Conservation (phyloP, 768 basidiomycete species). For the Lactifluus volemus region DNA sequence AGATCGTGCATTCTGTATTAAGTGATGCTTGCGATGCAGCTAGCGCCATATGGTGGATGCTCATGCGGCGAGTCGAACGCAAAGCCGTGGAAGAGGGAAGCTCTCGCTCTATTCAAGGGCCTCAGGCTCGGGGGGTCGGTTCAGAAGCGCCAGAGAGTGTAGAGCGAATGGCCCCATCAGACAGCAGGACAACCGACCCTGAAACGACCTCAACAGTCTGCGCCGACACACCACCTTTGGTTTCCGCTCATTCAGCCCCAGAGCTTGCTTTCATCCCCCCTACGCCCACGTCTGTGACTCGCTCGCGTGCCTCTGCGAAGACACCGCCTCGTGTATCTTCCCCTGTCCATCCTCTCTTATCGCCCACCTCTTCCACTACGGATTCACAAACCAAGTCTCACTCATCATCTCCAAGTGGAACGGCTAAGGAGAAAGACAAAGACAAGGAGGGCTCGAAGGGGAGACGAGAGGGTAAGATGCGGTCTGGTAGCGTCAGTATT, state of each 20-base stretch:
- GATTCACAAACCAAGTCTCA: slow-evolving; percentile 47
- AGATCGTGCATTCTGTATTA: slow-evolving; percentile 90
- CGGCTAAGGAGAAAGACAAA: slow-evolving; percentile 49
- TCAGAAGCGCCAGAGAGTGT: slow-evolving; percentile 21
- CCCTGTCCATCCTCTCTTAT: slow-evolving; percentile 32
- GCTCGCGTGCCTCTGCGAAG: slow-evolving; percentile 32
- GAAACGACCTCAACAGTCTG: slow-evolving; percentile 11
- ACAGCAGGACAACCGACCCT: slow-evolving; percentile 3
- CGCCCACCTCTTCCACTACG: slow-evolving; percentile 49
- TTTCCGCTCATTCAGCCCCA: slow-evolving; percentile 38
- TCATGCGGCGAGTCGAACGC: slow-evolving; percentile 72
- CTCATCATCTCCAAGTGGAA: slow-evolving; percentile 62
- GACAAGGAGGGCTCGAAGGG: slow-evolving; percentile 37
- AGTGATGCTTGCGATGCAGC: slow-evolving; percentile 88
- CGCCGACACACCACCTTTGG: slow-evolving; percentile 21
- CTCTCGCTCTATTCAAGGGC: slow-evolving; percentile 5
- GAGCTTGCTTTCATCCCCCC: slow-evolving; percentile 69
- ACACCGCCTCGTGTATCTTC: slow-evolving; percentile 44
- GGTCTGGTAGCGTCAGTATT: slow-evolving; percentile 89
- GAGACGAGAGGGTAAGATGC: slow-evolving; percentile 47
- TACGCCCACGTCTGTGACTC: slow-evolving; percentile 48
- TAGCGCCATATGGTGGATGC: slow-evolving; percentile 95
- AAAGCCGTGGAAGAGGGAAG: slow-evolving; percentile 35
- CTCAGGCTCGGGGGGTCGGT: slow-evolving; percentile 4
- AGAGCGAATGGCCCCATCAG: slow-evolving; percentile 10